A percentile compares a stretch with the other conserved stretches of the same genome.
Evolutionary conservation across 2,329 filamentous ascomycete species (phyloP).

Genomic region (Dryadomyces quercus-mongolicae): DNA sequence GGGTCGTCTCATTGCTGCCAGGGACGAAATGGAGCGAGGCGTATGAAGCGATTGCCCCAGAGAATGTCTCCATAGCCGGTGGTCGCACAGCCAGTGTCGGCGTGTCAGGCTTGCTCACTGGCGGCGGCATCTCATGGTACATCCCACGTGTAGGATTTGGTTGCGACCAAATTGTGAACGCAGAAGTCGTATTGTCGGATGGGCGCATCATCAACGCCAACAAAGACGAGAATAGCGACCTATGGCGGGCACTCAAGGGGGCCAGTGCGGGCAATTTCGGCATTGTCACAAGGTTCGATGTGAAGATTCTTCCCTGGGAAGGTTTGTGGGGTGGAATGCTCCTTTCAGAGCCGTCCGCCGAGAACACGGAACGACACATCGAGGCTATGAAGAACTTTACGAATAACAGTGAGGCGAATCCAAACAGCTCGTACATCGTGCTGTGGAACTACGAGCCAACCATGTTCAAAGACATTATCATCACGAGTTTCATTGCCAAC

Average conservation of each 20-base stretch:
- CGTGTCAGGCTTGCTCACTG: constrained; percentile 17
- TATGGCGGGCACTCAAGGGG: constrained; percentile 25
- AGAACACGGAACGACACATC: constrained; percentile 2
- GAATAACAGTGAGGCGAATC: constrained; percentile 8
- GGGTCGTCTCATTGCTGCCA: not conserved
- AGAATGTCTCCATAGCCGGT: constrained; percentile 13
- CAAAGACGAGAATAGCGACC: constrained; percentile 10
- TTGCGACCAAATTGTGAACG: constrained; percentile 26
- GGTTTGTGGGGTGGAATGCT: constrained; percentile 16
- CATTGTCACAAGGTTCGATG: constrained; percentile 16
- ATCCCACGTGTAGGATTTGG: constrained; percentile 21
- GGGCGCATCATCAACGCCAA: constrained; percentile 27
- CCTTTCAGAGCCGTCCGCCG: constrained; percentile 4
- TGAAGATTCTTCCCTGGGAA: constrained; percentile 8
- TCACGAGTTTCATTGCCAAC: constrained; percentile 11
- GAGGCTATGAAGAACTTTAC: constrained; percentile 11
- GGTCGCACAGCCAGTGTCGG: constrained; percentile 17
- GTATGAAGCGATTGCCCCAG: not conserved
- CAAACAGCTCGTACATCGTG: constrained; percentile 10
- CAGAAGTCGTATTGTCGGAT: constrained; percentile 28
- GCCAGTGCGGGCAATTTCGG: constrained; percentile 31
- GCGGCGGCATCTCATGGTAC: constrained; percentile 19
- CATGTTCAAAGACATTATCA: constrained; percentile 12
- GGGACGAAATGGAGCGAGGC: not conserved
- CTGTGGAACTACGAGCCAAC: constrained; percentile 12